phyloP scores from a whole-genome alignment of 2,329 filamentous ascomycete genomes.

The Cryoendolithus antarcticus region DNA sequence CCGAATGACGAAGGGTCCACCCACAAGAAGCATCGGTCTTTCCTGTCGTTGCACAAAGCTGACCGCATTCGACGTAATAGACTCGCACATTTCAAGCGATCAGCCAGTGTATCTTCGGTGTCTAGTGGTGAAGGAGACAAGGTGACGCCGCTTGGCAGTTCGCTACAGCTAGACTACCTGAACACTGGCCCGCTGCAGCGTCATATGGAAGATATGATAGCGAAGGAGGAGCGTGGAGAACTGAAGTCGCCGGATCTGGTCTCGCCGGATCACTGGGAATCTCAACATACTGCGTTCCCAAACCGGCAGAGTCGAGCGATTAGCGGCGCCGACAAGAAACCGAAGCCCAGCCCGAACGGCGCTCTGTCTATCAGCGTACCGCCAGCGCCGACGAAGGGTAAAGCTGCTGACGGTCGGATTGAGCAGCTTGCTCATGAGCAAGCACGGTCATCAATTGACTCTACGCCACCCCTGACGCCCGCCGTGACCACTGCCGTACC shows the following conservation, averaged over 20 bases:
- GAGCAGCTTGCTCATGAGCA: constrained; percentile 12
- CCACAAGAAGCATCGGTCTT: constrained; percentile 1
- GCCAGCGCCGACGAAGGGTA: constrained; percentile 6
- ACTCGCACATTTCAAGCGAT: constrained; percentile 10
- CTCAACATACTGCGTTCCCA: constrained; percentile 14
- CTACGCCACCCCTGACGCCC: constrained; percentile 29
- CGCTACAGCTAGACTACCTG: constrained; percentile 20
- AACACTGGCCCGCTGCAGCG: constrained; percentile 36
- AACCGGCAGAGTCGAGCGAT: background rate
- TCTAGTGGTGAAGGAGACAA: constrained; percentile 28
- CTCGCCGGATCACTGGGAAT: constrained; percentile 30
- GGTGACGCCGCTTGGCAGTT: constrained; percentile 17
- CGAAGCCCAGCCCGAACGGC: constrained; percentile 6
- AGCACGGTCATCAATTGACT: constrained; percentile 28
- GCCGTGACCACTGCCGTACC: constrained; percentile 20
- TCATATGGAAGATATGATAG: constrained; percentile 32
- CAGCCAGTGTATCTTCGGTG: constrained; percentile 15
- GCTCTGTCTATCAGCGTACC: constrained; percentile 10
- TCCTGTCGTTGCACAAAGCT: constrained; percentile 10
- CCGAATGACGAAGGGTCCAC: background rate
- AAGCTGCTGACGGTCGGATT: constrained; percentile 7
- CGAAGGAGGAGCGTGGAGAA: constrained; percentile 28
- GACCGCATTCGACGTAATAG: constrained; percentile 11
- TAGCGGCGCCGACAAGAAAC: background rate
- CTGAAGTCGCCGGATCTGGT: constrained; percentile 24